Evolutionary conservation across 257 asterid species (phyloP), one percentile per base, ranked within the genome.

Genomic region (Datura wrightii): DNA sequence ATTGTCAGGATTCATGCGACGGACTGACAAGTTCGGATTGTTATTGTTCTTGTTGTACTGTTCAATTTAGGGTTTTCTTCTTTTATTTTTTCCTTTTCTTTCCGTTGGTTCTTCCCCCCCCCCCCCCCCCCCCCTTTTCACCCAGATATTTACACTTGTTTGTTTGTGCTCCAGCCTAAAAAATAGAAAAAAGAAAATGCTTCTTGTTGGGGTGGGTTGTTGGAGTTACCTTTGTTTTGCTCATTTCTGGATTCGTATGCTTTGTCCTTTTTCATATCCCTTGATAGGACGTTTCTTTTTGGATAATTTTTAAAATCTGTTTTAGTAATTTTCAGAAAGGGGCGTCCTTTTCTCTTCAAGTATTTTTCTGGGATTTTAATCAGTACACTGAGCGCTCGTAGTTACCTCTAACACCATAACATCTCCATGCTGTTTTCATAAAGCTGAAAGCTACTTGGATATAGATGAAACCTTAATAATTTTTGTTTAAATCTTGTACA

Each of bases 361-460:
- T 76, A 50, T 50, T 76, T 24, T 46, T 78, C 16, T 76, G 60
- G 81, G 62, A 50, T 50, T 13, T 50, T 50, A 24, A 76, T 76
- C 14, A 48, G 60, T 13, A 31, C 44, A 52, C 63, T 31, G 82
- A 78, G 44, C 8, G 5, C 60, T 54, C 59, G 11, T 65, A 65
- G 62, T 78, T 13, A 31, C 60, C 8, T 31, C 15, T 10, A 31
- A 78, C 48, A 31, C 15, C 44, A 78, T 31, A 36, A 7, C 2
- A 52, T 52, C 63, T 78, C 63, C 63, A 24, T 76, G 44, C 4
- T 44, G 80, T 48, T 24, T 48, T 52, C 81, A 31, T 78, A 78
- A 78, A 78, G 82, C 82, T 76, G 62, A 31, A 44, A 76, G 82
- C 82, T 76, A 31, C 62, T 76, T 50, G 46, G 46, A 50, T 76